Base-by-base conservation (phyloP, 169 alveolate species). In the Plasmodium relictum region DNA sequence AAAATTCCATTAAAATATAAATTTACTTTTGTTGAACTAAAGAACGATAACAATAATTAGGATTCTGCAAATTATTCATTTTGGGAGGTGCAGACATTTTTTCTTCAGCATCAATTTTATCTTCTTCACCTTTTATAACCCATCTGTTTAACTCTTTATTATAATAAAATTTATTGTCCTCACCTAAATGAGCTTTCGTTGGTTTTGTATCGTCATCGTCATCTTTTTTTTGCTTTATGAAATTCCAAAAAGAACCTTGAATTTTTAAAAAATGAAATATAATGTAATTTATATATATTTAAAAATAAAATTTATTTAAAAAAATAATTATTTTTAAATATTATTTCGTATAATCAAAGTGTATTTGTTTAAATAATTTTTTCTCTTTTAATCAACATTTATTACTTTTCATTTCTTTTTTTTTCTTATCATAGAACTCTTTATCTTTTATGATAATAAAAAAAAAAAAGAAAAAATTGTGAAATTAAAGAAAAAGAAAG, bases 91-190 rank as follows among this genome's bases (percentile, higher is more conserved):
- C 86, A 0, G 69, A 50, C 24, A 69, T 31, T 39, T 78, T 68
- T 41, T 59, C 85, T 18, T 73, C 92, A 50, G 22, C 71, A 31
- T 88, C 88, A 26, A 92, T 92, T 80, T 92, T 88, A 24, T 92
- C 95, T 69, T 95, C 97, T 54, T 95, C 97, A 58, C 97, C 97
- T 37, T 94, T 92, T n/a, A 95, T 94, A 14, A 95, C 97, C 97
- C 97, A 95, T 52, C 96, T 73, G 69, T 93, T 94, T 39, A 95
- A 88, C 44, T 95, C 96, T 71, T 95, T 94, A 70, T 95, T 95
- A 92, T 93, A 95, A 74, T 95, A 95, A 52, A 95, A 93, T 87
- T 94, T 93, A 73, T 95, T 95, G 63, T 95, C 97, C 88, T 94
- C 97, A 2, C 97, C 97, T 76, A 95, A 90, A 95, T 95, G 78